Conservation (phyloP, 2,329 filamentous ascomycete species). For the Neonectria faginata region DNA sequence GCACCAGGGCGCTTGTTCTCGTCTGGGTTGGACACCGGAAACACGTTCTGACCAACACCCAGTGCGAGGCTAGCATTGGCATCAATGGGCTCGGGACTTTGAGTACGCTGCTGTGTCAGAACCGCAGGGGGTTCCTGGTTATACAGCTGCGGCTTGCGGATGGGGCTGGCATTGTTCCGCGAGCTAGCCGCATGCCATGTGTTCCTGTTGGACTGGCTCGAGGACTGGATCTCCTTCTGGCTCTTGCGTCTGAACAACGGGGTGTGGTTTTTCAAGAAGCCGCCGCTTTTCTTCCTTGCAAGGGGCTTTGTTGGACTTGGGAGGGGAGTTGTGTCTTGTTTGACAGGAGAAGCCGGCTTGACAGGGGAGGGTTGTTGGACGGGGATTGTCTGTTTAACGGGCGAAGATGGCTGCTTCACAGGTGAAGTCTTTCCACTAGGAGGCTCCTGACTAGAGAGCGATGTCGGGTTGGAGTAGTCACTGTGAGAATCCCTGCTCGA, state of each 20-base stretch:
- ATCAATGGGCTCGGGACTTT: slow-evolving; percentile 87
- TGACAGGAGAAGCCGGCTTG: slow-evolving; percentile 72
- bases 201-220: slow-evolving; percentile 61
- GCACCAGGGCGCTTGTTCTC: slow-evolving; percentile 55
- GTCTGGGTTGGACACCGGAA: slow-evolving; percentile 87
- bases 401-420: slow-evolving; percentile 60
- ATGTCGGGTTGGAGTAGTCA: slow-evolving; percentile 90
- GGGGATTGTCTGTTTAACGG: slow-evolving; percentile 79
- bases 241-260: slow-evolving; percentile 90
- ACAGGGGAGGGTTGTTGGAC: slow-evolving; percentile 65
- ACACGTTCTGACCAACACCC: slow-evolving; percentile 95
- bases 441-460: slow-evolving; percentile 86
- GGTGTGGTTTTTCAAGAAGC: slow-evolving; percentile 93
- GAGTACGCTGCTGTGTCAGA: slow-evolving; percentile 57
- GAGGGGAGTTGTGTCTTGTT: slow-evolving; percentile 65
- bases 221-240: slow-evolving; percentile 72
- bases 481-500: slow-evolving; percentile 90
- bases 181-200: slow-evolving; percentile 66
- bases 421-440: slow-evolving; percentile 80
- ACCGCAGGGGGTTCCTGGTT: slow-evolving; percentile 51
- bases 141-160: slow-evolving; percentile 56
- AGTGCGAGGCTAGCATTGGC: slow-evolving; percentile 92
- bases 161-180: slow-evolving; percentile 45
- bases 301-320: slow-evolving; percentile 73
- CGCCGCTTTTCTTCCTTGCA: slow-evolving; percentile 78